Base-by-base conservation (phyloP, 495 filamentous ascomycete species). In the Apiosordaria backusii region DNA sequence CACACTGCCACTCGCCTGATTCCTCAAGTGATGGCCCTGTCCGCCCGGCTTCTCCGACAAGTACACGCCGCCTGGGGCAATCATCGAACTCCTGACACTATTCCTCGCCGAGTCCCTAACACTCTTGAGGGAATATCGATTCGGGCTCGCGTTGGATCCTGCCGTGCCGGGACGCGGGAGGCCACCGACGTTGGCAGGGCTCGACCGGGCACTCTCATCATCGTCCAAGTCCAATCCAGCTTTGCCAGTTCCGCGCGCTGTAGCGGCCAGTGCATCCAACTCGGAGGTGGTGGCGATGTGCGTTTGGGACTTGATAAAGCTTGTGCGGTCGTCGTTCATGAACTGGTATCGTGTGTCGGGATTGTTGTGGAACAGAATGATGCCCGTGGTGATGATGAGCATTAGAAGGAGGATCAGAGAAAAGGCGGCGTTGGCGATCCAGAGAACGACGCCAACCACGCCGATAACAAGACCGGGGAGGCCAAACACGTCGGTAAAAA, bases 281-380 rank as follows among this genome's bases (percentile, higher is more conserved):
- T 99, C 95, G 3, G 90, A 95, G 23, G 80, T 81, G 19, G 79
- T 77, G 40, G 85, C 91, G 64, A 98, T 83, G 70, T 93, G 87
- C n/a, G 90, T 89, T 70, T 96, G 89, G 4, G 94, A 97, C 83
- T 99, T 99, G 88, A 97, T 97, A 79, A 98, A 97, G 3, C 93
- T 97, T 57, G 91, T 91, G 66, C 95, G 90, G 80, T 98, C 95
- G 74, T 98, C 95, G 61, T 90, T 88, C 92, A 99, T 97, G 64
- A 91, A 92, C 77, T 97, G 93, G 79, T 98, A 99, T 40, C 95
- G 90, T 24, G 89, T 90, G 76, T 99, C 95, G 19, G 95, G 95
- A 79, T 99, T 95, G 85, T 97, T 97, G 60, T 91, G 92, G 72
- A 92, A 84, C 69, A 98, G 82, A 27, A 93, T 90, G 72, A 92